Base-by-base conservation (phyloP, 768 basidiomycete species). In the Thelephora aurantiotincta region DNA sequence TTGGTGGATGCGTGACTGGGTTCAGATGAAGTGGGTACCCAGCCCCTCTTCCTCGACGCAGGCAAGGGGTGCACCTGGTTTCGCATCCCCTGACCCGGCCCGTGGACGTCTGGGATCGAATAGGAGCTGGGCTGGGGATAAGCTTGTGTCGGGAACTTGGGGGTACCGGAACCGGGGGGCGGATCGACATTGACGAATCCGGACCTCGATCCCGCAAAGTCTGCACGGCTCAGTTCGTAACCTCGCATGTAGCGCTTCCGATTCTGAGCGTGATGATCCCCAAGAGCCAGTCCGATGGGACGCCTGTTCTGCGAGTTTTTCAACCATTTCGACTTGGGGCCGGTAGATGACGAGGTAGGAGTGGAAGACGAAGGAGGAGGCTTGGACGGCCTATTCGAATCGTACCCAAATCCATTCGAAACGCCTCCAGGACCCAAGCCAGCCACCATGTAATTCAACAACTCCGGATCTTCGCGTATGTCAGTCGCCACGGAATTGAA, bases 11-110 rank as follows among this genome's bases (percentile, higher is more conserved):
- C 74, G 56, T 57, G 67, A 57, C 73, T 78, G 9, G 72, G 72
- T 52, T 75, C 77, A 37, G 74, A 67, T 48, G 67, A 69, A 1
- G 74, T 68, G 3, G 85, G 83, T 35, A 77, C 75, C 85, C 85
- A 87, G 26, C 80, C 81, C 59, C 85, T 66, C 61, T 84, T 84
- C 45, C 74, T 67, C 3, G 73, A 68, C 35, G 69, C 55, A 2
- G 69, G 68, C 14, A 64, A 58, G 16, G 67, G 57, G 26, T 30
- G 4, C 26, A 30, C 5, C 26, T 9, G 26, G 9, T 30, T 30
- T 9, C 26, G 26, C 26, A 30, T 30, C 26, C 26, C 26, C 26
- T 30, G 26, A 30, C 26, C 26, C 26, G 9, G 9, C 9, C 26
- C 26, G 9, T 30, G 26, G 26, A 30, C 9, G 4, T 30, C 26